Base-by-base conservation (phyloP, 2,329 filamentous ascomycete species). In the Fusarium sp. region DNA sequence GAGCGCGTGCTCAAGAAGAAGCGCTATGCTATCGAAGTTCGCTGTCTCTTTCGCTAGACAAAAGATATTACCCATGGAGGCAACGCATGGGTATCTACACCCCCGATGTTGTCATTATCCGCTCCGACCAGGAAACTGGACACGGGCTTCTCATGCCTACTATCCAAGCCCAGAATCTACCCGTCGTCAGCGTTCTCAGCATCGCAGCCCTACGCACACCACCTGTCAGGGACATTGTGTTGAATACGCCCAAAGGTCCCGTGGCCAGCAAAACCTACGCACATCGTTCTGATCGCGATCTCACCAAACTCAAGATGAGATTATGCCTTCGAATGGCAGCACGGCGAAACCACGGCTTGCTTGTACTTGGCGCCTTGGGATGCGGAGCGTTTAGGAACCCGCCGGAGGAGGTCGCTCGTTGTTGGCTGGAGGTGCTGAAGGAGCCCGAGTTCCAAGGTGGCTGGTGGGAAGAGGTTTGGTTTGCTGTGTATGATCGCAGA, bases 341-440 rank as follows among this genome's bases (percentile, higher is more conserved):
- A n/a, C 78, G 78, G 9, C 84, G 88, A 35, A 85, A 84, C 4
- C 90, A 93, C 75, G 83, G 86, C 28, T 84, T 87, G 73, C 81
- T 94, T 14, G 89, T 94, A 10, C 84, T 94, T 4, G 92, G 92
- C 0, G 91, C 92, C 0, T 78, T 94, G 56, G 92, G 92, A 0
- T 94, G 92, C 75, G 92, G 92, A 7, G 90, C 88, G 1, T 93
- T 92, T 79, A 75, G 74, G 1, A 92, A 93, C 78, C 92, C 92
- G 14, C 85, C 85, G 0, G 81, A 83, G 38, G 89, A 90, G 69
- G 88, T 94, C n/a, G 91, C 89, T 5, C 67, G 82, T 39, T 91
- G 90, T 74, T 94, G 91, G 86, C 79, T 83, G 35, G 87, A 90
- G 75, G 90, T 93, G 39, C 81, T 93, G 62, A 65, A 78, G 36